phyloP scores from a whole-genome alignment of 2,329 filamentous ascomycete genomes.

The Colletotrichum plurivorum region DNA sequence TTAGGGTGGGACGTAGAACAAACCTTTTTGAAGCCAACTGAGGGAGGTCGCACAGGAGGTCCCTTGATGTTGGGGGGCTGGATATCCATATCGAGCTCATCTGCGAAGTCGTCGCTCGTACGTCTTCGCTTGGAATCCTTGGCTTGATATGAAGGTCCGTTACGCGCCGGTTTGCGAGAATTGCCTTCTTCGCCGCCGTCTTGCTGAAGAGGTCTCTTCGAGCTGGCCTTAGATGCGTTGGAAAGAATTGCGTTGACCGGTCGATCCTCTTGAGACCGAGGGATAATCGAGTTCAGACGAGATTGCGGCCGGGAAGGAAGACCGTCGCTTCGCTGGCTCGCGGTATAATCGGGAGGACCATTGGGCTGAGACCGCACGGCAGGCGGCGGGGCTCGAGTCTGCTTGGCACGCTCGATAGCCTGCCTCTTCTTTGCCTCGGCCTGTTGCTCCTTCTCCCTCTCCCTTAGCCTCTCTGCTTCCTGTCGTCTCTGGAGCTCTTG shows the following conservation, averaged over 20 bases:
- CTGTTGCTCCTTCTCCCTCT: conserved; percentile 71
- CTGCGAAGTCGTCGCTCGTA: conserved; percentile 80
- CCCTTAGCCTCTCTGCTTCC: conserved; percentile 73
- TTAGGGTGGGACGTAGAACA: conserved; percentile 43
- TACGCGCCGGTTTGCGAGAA: conserved; percentile 63
- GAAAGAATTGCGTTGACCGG: conserved; percentile 72
- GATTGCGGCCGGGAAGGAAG: conserved; percentile 62
- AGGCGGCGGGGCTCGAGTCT: conserved; percentile 74
- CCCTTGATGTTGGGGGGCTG: conserved; percentile 78
- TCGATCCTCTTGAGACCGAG: conserved; percentile 73
- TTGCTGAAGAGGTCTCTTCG: conserved; percentile 81
- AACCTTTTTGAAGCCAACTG: conserved; percentile 79
- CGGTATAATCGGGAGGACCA: conserved; percentile 62
- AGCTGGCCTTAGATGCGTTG: conserved; percentile 77
- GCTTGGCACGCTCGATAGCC: conserved; percentile 76
- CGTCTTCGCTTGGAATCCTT: conserved; percentile 85
- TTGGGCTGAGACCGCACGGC: conserved; percentile 69
- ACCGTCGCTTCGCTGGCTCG: conserved; percentile 47
- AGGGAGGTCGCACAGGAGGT: conserved; percentile 84
- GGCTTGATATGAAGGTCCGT: conserved; percentile 74
- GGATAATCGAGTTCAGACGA: conserved; percentile 69
- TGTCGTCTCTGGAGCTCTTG: conserved; percentile 72
- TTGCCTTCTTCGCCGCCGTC: conserved; percentile 71
- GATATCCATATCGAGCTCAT: conserved; percentile 71
- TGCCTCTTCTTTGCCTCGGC: conserved; percentile 79